Percentiles rank a stretch among this genome's conserved stretches.
phyloP scores from a whole-genome alignment of 164 flowering plant species.

The Sedum album region DNA sequence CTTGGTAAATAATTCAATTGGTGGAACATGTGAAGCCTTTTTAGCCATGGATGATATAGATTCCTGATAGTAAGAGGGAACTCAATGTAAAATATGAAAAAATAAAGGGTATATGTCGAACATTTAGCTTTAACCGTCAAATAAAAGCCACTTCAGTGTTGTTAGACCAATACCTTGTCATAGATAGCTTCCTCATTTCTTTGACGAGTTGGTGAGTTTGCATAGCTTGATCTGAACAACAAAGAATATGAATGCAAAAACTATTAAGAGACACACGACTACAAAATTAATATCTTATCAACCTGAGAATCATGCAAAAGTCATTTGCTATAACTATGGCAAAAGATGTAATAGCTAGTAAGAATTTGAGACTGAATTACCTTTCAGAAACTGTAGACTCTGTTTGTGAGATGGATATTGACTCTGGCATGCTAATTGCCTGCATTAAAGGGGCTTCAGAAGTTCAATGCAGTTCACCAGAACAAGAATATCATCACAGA shows the following conservation, averaged over 20 bases:
- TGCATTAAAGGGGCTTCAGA: neutral
- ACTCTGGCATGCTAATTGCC: neutral
- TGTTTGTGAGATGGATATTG: neutral
- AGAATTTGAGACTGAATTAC: neutral
- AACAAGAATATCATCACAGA: neutral
- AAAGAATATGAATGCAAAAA: neutral
- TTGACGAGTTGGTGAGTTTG: conserved; percentile 15
- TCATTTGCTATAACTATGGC: neutral
- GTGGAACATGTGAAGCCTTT: conserved; percentile 34
- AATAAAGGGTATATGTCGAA: no score
- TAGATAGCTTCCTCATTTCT: conserved; percentile 26
- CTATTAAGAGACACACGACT: no score
- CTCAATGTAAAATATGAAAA: neutral
- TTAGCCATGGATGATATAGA: conserved; percentile 33
- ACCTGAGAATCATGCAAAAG: no score
- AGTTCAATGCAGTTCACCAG: neutral
- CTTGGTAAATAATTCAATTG: conserved; percentile 56
- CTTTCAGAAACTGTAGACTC: neutral
- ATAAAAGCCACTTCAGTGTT: no score
- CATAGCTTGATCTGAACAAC: neutral
- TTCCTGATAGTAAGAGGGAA: conserved; percentile 26
- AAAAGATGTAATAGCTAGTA: neutral
- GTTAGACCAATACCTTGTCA: conserved; percentile 38
- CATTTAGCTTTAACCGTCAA: neutral
- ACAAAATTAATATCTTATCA: no score